A percentile compares a stretch with the other conserved stretches of the same genome.
These are phyloP conservation scores for Linum usitatissimum DNA, from an alignment of 345 rosid species.

Conservation along the genomic window DNA sequence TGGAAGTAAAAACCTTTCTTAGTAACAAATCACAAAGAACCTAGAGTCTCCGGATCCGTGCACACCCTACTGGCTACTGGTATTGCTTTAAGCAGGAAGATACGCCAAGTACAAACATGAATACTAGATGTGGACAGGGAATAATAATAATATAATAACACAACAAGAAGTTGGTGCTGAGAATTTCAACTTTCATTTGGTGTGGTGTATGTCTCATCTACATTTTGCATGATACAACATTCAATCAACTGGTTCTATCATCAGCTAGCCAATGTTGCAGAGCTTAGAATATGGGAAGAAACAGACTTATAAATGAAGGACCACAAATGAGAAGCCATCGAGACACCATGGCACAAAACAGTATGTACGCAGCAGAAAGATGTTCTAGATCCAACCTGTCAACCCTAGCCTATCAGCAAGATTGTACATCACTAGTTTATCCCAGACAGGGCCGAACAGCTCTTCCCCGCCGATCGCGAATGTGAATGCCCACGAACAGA, in stretches of 20 bases:
- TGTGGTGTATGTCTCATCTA: neutral
- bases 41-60: too few relatives aligned
- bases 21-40: too few relatives aligned
- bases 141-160: too few relatives aligned
- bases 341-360: neutral
- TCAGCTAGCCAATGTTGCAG: neutral
- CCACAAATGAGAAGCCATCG: neutral
- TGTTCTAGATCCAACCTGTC: conserved; percentile 52
- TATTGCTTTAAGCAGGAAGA: too few relatives aligned
- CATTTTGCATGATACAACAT: neutral
- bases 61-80: too few relatives aligned
- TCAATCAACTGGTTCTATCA: neutral
- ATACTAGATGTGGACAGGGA: too few relatives aligned
- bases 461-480: conserved; percentile 75
- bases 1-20: too few relatives aligned
- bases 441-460: conserved; percentile 70
- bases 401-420: conserved; percentile 78
- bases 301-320: neutral
- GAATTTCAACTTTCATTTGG: too few relatives aligned
- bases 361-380: neutral
- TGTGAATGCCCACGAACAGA: conserved; percentile 80
- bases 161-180: too few relatives aligned
- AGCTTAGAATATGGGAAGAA: neutral
- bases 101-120: too few relatives aligned
- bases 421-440: conserved; percentile 85